Percentiles rank a stretch among this genome's conserved stretches.
These are phyloP conservation scores for Neofusicoccum ribis DNA, from an alignment of 2,329 filamentous ascomycete genomes.

Conservation along the genomic window DNA sequence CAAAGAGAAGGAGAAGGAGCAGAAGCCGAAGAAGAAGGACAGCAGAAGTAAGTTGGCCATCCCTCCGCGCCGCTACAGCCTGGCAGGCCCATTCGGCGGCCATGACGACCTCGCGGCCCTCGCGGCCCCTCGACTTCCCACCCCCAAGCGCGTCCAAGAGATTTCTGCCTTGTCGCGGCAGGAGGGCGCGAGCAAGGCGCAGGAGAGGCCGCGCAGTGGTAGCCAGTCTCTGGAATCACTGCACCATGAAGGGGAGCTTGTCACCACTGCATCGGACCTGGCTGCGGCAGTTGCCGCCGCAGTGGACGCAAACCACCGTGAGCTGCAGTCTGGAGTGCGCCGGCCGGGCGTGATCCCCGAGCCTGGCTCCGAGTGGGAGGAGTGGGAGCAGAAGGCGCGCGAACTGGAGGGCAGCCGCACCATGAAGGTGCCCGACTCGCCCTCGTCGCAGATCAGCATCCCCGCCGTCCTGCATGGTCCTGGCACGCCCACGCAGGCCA, in stretches of 20 bases:
- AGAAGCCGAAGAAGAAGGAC: conserved; percentile 14
- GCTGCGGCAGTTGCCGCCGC: not conserved
- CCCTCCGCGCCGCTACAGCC: conserved; percentile 7
- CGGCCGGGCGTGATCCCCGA: conserved; percentile 3
- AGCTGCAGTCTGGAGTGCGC: not conserved
- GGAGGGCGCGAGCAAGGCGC: not conserved
- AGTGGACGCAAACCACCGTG: not conserved
- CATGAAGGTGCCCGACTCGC: not conserved
- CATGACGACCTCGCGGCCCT: not conserved
- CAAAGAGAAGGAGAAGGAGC: not conserved
- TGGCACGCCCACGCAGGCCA: conserved; percentile 5
- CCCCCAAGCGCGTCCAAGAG: not conserved
- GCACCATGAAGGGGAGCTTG: not conserved
- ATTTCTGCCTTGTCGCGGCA: not conserved
- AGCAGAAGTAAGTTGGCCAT: conserved; percentile 7
- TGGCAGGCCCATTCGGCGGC: conserved; percentile 6
- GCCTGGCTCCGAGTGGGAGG: conserved; percentile 3
- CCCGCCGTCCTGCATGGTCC: conserved; percentile 1
- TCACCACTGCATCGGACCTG: not conserved
- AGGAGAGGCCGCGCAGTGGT: conserved; percentile 2
- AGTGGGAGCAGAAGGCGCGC: conserved; percentile 13
- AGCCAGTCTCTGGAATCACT: not conserved
- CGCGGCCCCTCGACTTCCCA: not conserved
- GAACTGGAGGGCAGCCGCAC: not conserved
- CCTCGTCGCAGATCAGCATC: conserved; percentile 6